phyloP scores from a whole-genome alignment of 2,329 filamentous ascomycete genomes.

The Fusarium oligoseptatum region DNA sequence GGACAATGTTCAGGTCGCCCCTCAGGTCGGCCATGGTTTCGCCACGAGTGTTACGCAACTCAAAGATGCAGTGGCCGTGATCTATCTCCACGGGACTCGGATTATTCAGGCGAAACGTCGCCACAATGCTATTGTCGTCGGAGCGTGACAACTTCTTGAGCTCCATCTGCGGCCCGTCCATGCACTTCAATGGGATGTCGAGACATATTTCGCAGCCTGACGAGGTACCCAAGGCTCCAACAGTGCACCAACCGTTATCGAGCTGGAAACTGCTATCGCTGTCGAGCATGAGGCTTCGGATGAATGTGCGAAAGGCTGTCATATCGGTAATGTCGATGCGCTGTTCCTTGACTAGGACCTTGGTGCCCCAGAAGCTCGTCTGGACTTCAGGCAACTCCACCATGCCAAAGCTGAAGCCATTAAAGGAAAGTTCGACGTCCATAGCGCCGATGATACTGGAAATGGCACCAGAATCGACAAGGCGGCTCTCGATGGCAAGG shows the following conservation, averaged over 20 bases:
- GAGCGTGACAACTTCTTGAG: conserved; percentile 41
- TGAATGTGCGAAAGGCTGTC: conserved; percentile 47
- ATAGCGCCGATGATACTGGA: conserved; percentile 48
- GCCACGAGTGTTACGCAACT: conserved; percentile 47
- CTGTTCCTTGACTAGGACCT: conserved; percentile 46
- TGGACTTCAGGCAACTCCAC: conserved; percentile 48
- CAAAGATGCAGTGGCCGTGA: conserved; percentile 49
- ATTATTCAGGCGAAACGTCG: conserved; percentile 46
- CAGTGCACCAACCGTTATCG: conserved; percentile 46
- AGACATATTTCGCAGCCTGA: conserved; percentile 37
- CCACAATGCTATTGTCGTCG: conserved; percentile 27
- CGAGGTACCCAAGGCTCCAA: conserved; percentile 43
- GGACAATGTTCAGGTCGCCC: conserved; percentile 47
- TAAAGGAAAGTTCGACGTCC: conserved; percentile 49
- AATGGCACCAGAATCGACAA: conserved; percentile 49
- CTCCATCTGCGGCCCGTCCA: conserved; percentile 43
- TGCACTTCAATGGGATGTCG: conserved; percentile 46
- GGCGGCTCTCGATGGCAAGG: conserved; percentile 48
- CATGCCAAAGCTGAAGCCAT: conserved; percentile 47
- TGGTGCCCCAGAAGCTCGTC: conserved; percentile 46
- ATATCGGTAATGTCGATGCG: conserved; percentile 48
- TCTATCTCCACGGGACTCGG: conserved; percentile 50
- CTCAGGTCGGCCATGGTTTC: conserved; percentile 46
- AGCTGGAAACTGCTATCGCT: conserved; percentile 47
- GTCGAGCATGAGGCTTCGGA: conserved; percentile 49